Evolutionary conservation across 2,329 filamentous ascomycete genomes (phyloP), one percentile per base, ranked within the genome.

Genomic region (Alternaria arborescens): DNA sequence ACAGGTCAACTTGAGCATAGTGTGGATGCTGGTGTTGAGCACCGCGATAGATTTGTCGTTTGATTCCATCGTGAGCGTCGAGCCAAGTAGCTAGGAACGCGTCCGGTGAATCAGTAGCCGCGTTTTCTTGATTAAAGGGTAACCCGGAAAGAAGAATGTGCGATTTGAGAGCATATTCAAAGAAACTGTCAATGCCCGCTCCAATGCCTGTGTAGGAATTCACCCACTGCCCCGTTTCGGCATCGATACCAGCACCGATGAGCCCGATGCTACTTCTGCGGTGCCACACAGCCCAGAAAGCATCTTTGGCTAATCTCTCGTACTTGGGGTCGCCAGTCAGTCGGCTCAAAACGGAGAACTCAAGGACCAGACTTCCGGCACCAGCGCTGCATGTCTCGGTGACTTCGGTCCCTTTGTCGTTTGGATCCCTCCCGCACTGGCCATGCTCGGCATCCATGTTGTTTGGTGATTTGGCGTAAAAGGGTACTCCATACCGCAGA

Each of bases 281-380:
- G 43, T 89, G 84, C 95, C 95, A 99, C n/a, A 99, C 92, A 24
- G 94, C 91, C 93, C 94, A 97, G 73, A 99, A 99, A 0, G 95
- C 94, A 58, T 91, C 85, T 78, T 98, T 98, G 1, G 92, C 94
- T 16, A 92, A 85, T 72, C 91, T 88, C 78, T 99, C 95, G 71
- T 97, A 99, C n/a, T 91, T 88, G 10, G 85, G 82, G 74, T 98
- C 92, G 11, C 92, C 93, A 0, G 93, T 96, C 47, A 99, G 83
- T 24, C 95, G 88, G 72, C 93, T 97, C 47, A 99, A 83, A 0
- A 94, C 92, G 0, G 93, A 92, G 68, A 98, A 97, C 75, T 99
- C 95, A 1, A 99, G 85, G 3, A 97, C 92, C 26, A 99, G 83
- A 77, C 94, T 98, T 55, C 94, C 95, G n/a, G 95, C 95, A 43